A percentile compares a stretch with the other conserved stretches of the same genome.
Evolutionary conservation across 2,329 filamentous ascomycete genomes (phyloP).

Genomic region (Aspergillus novofumigatus): DNA sequence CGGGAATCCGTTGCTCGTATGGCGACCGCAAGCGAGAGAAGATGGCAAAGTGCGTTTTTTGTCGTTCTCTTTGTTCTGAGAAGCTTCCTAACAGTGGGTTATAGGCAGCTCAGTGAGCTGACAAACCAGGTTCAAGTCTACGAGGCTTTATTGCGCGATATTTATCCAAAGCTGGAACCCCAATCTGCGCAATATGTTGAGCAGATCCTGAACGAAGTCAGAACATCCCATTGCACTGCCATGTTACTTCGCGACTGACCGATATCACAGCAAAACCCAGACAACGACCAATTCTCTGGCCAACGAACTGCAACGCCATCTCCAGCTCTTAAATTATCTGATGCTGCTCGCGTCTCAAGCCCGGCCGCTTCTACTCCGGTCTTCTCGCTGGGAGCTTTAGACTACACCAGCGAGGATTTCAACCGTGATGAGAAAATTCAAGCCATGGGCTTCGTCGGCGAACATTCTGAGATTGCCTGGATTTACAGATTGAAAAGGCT

Average conservation of each 20-base stretch:
- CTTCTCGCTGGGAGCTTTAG: slow-evolving; percentile 32
- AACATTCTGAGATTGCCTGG: slow-evolving; percentile 44
- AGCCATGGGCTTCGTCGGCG: slow-evolving; percentile 41
- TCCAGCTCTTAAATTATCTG: slow-evolving; percentile 5
- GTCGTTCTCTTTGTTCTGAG: not conserved
- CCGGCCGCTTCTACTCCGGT: slow-evolving; percentile 12
- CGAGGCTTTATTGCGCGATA: slow-evolving; percentile 31
- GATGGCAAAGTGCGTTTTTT: slow-evolving; percentile 36
- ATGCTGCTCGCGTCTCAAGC: slow-evolving; percentile 8
- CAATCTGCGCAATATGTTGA: slow-evolving; percentile 33
- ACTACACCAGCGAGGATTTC: slow-evolving; percentile 43
- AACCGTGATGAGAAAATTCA: slow-evolving; percentile 37
- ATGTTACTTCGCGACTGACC: slow-evolving; percentile 2
- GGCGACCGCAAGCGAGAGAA: slow-evolving; percentile 43
- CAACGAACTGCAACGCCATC: slow-evolving; percentile 11
- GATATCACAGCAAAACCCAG: slow-evolving; percentile 9
- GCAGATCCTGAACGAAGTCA: slow-evolving; percentile 32
- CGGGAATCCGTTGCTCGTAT: slow-evolving; percentile 39
- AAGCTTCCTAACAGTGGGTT: slow-evolving; percentile 10
- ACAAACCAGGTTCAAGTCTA: slow-evolving; percentile 34
- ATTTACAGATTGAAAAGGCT: slow-evolving; percentile 38
- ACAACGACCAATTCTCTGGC: slow-evolving; percentile 8
- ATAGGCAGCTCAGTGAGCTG: slow-evolving; percentile 38
- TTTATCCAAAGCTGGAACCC: slow-evolving; percentile 31
- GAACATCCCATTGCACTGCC: slow-evolving; percentile 7